Conservation (phyloP, 2,329 filamentous ascomycete species). For the Neurospora crassa region DNA sequence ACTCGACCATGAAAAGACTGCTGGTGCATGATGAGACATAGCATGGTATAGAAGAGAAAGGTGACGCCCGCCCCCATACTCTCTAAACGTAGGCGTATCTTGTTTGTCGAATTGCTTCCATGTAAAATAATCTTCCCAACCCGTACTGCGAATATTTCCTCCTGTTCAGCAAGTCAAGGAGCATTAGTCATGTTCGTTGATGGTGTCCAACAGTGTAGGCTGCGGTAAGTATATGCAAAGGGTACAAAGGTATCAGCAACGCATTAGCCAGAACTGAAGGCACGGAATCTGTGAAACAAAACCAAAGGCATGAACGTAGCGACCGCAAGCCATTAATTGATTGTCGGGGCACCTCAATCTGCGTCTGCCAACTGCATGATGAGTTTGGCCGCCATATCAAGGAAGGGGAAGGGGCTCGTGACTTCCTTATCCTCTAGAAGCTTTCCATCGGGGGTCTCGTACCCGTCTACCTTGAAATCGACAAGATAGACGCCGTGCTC, state of each 20-base stretch:
- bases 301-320: background rate
- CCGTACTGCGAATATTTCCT: background rate
- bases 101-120: background rate
- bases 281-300: background rate
- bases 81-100: background rate
- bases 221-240: background rate
- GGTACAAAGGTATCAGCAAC: background rate
- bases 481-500: slow-evolving; percentile 89
- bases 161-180: background rate
- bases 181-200: background rate
- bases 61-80: background rate
- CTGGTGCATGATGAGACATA: background rate
- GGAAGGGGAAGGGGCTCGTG: slow-evolving; percentile 87
- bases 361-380: slow-evolving; percentile 89
- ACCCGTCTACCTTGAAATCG: slow-evolving; percentile 97
- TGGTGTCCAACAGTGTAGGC: background rate
- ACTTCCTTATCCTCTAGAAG: slow-evolving; percentile 87
- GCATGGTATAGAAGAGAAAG: background rate
- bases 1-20: background rate
- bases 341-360: slow-evolving; percentile 34
- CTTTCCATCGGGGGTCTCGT: slow-evolving; percentile 70
- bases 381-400: slow-evolving; percentile 84
- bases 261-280: background rate
- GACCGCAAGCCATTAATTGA: background rate
- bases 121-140: background rate